Evolutionary conservation across 768 basidiomycete genomes (phyloP).

Genomic region (Lactarius sp.): DNA sequence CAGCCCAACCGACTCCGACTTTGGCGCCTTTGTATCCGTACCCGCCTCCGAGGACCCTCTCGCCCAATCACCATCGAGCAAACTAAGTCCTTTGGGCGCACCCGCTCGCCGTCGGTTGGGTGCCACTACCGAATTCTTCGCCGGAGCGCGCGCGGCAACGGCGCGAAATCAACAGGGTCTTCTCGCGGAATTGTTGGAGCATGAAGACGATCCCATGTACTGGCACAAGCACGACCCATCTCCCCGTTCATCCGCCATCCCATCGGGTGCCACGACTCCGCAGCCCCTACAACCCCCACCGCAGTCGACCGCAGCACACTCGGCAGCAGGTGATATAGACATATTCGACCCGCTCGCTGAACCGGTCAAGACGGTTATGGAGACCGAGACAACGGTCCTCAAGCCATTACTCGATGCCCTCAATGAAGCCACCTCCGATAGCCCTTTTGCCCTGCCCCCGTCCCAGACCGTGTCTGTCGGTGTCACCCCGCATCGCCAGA

Average conservation of each 20-base stretch:
- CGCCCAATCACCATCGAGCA: constrained; percentile 6
- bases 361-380: neutral
- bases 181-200: constrained; percentile 57
- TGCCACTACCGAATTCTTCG: constrained; percentile 39
- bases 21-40: constrained; percentile 59
- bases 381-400: neutral
- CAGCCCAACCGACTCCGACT: constrained; percentile 39
- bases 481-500: constrained; percentile 14
- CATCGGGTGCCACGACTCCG: constrained; percentile 18
- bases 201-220: constrained; percentile 69
- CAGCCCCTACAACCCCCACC: constrained; percentile 17
- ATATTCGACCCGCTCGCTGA: neutral
- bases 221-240: constrained; percentile 28
- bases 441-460: constrained; percentile 1
- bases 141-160: constrained; percentile 50
- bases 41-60: constrained; percentile 50
- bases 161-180: constrained; percentile 49
- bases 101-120: neutral
- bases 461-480: neutral
- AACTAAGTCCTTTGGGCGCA: neutral
- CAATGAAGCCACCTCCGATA: constrained; percentile 22
- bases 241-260: neutral
- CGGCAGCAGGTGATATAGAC: neutral
- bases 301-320: neutral
- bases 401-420: constrained; percentile 16